These are phyloP conservation scores for Calonectria pseudoreteaudii DNA, from an alignment of 2,329 filamentous ascomycete genomes.

Conservation along the genomic window DNA sequence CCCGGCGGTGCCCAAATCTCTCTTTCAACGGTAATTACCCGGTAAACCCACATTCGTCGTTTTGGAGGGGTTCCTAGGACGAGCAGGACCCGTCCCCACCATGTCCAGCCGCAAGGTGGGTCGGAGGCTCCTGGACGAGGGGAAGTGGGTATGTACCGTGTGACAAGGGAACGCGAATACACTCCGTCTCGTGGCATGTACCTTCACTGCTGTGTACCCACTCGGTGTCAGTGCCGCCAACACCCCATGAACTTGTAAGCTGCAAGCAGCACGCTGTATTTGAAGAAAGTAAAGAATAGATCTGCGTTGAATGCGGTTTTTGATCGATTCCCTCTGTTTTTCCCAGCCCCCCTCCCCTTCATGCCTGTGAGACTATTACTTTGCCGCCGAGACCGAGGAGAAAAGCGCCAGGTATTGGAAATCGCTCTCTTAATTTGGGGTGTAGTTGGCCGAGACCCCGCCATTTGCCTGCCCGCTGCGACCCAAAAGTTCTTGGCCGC, in stretches of 20 bases:
- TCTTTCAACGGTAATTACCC: background rate
- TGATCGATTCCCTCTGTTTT: background rate
- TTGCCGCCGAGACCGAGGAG: background rate
- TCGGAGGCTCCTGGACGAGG: constrained; percentile 34
- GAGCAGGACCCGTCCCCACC: constrained; percentile 16
- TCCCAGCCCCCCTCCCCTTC: background rate
- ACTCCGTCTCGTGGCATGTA: background rate
- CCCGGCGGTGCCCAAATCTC: background rate
- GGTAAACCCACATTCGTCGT: background rate
- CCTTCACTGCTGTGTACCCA: background rate
- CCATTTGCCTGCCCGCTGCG: constrained; percentile 16
- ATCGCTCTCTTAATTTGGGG: background rate
- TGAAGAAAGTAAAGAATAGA: background rate
- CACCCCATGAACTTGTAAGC: background rate
- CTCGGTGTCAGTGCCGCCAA: background rate
- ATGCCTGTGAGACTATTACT: background rate
- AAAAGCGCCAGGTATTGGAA: background rate
- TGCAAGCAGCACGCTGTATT: background rate
- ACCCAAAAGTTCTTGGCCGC: constrained; percentile 1
- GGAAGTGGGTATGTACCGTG: constrained; percentile 34
- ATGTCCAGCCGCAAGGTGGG: constrained; percentile 38
- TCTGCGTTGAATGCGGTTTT: background rate
- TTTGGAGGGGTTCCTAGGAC: constrained; percentile 7
- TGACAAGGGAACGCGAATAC: background rate
- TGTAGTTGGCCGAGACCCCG: background rate